Conservation (phyloP, 2,329 filamentous ascomycete genomes). For the Graphilbum ipis-grandicollis region DNA sequence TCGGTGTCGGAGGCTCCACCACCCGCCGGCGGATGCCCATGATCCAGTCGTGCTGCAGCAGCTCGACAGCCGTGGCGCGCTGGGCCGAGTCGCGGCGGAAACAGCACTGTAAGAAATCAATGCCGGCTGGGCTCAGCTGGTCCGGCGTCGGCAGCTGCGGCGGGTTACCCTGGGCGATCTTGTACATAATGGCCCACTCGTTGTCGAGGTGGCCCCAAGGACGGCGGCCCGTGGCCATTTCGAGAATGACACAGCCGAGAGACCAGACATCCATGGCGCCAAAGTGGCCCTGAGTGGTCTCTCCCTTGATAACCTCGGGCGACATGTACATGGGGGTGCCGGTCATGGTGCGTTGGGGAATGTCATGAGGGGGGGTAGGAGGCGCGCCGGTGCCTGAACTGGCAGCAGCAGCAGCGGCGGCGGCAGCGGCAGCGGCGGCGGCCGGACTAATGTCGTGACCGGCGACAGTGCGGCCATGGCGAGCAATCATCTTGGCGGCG, state of each 20-base stretch:
- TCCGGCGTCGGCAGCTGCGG: slow-evolving; percentile 68
- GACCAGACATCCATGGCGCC: slow-evolving; percentile 94
- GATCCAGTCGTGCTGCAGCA: slow-evolving; percentile 89
- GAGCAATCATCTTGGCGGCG: slow-evolving; percentile 89
- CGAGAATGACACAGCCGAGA: slow-evolving; percentile 85
- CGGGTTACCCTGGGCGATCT: slow-evolving; percentile 92
- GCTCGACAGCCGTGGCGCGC: slow-evolving; percentile 66
- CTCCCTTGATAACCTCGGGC: slow-evolving; percentile 90
- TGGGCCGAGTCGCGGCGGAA: slow-evolving; percentile 71
- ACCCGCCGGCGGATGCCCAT: slow-evolving; percentile 47
- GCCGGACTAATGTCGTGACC: slow-evolving; percentile 30
- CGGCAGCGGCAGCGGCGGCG: background rate
- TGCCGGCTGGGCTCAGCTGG: slow-evolving; percentile 66
- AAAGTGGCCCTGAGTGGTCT: slow-evolving; percentile 59
- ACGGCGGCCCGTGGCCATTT: slow-evolving; percentile 89
- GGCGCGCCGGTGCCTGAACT: slow-evolving; percentile 18
- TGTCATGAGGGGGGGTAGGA: slow-evolving; percentile 11
- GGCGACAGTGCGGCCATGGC: slow-evolving; percentile 75
- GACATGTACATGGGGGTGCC: slow-evolving; percentile 99
- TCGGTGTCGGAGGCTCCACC: slow-evolving; percentile 46
- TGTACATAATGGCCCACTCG: slow-evolving; percentile 99
- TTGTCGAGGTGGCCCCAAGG: slow-evolving; percentile 96
- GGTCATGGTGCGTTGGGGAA: slow-evolving; percentile 62
- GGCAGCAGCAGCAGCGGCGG: background rate
- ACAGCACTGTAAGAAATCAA: slow-evolving; percentile 78